A percentile compares a stretch with the other conserved stretches of the same genome.
phyloP scores from a whole-genome alignment of 169 alveolate species.

The Eimeria brunetti region DNA sequence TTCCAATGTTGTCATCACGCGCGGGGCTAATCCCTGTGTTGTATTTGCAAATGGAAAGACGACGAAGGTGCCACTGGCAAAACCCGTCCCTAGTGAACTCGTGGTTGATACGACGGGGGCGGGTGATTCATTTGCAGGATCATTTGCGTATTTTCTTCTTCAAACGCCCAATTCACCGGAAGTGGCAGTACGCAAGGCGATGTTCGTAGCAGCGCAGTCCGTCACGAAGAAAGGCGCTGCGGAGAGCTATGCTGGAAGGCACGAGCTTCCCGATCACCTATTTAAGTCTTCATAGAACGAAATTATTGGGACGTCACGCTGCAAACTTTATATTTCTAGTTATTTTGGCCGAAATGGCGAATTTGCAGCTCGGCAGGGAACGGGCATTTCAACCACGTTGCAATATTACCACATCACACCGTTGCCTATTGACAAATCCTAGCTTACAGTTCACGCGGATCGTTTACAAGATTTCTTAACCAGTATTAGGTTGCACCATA shows the following conservation, averaged over 20 bases:
- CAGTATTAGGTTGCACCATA: background rate
- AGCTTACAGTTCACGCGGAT: background rate
- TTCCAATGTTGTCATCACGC: constrained; percentile 63
- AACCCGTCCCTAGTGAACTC: constrained; percentile 20
- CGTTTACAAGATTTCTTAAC: background rate
- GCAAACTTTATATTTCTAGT: background rate
- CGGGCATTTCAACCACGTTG: background rate
- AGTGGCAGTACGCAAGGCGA: constrained; percentile 70
- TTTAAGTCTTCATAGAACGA: background rate
- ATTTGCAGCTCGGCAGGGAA: background rate
- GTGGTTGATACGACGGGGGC: constrained; percentile 83
- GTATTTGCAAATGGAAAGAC: constrained; percentile 37
- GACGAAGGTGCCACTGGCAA: constrained; percentile 51
- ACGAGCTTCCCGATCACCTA: constrained; percentile 34
- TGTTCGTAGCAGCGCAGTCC: constrained; percentile 79
- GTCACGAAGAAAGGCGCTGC: constrained; percentile 75
- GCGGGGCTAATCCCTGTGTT: constrained; percentile 51
- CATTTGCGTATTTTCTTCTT: constrained; percentile 72
- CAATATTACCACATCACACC: background rate
- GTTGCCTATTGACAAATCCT: background rate
- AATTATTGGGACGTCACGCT: background rate
- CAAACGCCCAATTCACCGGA: constrained; percentile 8
- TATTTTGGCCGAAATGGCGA: background rate
- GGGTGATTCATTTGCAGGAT: constrained; percentile 82
- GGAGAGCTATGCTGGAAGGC: constrained; percentile 74